phyloP scores from a whole-genome alignment of 2,329 filamentous ascomycete genomes.

The Aspergillus tamarii region DNA sequence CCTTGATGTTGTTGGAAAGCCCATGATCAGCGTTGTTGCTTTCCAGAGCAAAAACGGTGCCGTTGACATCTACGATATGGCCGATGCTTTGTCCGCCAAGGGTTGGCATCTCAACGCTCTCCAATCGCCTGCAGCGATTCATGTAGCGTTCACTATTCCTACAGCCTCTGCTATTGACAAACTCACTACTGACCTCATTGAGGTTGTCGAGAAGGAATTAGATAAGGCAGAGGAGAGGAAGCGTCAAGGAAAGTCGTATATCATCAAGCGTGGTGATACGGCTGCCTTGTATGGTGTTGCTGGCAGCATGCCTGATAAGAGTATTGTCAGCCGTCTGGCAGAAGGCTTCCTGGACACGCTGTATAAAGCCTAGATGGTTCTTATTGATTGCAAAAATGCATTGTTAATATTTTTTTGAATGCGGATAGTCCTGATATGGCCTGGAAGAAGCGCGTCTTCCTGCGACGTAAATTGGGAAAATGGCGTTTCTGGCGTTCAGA shows the following conservation, averaged over 20 bases:
- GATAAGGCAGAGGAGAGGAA: constrained; percentile 77
- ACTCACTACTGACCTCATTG: constrained; percentile 70
- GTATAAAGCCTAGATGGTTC: constrained; percentile 71
- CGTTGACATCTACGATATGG: constrained; percentile 93
- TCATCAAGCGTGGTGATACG: constrained; percentile 65
- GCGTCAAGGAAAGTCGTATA: constrained; percentile 58
- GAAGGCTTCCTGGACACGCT: constrained; percentile 89
- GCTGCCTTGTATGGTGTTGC: constrained; percentile 94
- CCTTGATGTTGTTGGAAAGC: constrained; percentile 79
- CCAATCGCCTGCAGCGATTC: constrained; percentile 87
- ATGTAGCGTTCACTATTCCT: constrained; percentile 89
- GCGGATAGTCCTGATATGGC: neutral
- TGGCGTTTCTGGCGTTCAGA: constrained; percentile 17
- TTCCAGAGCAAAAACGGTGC: constrained; percentile 71
- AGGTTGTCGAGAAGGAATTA: constrained; percentile 66
- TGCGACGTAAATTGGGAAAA: neutral
- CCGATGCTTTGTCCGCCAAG: constrained; percentile 79
- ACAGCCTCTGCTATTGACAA: constrained; percentile 79
- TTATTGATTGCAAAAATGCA: constrained; percentile 5
- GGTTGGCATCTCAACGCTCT: constrained; percentile 97
- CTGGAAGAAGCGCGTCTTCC: neutral
- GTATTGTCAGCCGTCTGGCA: constrained; percentile 86
- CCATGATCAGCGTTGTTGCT: constrained; percentile 86
- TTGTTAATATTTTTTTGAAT: constrained; percentile 19
- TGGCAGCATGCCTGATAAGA: constrained; percentile 93